Evolutionary conservation across 2,329 filamentous ascomycete species (phyloP), one percentile per base, ranked within the genome.

Genomic region (Trichoderma citrinoviride): DNA sequence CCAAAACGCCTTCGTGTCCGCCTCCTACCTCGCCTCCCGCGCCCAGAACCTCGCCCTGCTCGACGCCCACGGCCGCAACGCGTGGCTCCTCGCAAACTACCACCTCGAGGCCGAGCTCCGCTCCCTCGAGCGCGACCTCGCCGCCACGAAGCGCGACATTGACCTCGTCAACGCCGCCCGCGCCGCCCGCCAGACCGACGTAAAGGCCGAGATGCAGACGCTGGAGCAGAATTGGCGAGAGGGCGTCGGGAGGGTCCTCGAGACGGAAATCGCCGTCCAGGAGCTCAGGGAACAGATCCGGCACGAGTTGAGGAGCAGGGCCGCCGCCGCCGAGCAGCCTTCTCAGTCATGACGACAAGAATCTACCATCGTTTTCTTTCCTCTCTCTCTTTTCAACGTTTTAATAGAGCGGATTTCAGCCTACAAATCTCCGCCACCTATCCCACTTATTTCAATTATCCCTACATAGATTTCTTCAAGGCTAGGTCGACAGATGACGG

Each of bases 11-110:
- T 82, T 82, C 77, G 76, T 82, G 0, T 77, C 81, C 55, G 80
- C 78, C 47, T 74, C 80, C n/a, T 85, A 87, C 76, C 80, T 88
- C 14, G 69, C 74, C 14, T 72, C 77, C n/a, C 83, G 86, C 3
- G 75, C 79, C 41, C 71, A 81, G 37, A 82, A 86, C 76, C 85
- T 97, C 19, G 80, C 82, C 1, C 82, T 97, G n/a, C 85, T 97
- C 21, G 91, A 95, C 71, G 83, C 83, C 57, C 89, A 89, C 76
- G 95, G 94, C 70, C 92, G 92, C 78, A 97, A 97, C 76, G 90
- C 92, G 10, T 98, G 95, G 94, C 82, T 99, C 63, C 84, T 96
- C 8, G 87, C 87, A 6, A 99, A 99, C 77, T 86, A 89, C 71
- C 87, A 91, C 70, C 77, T 93, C 21, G 94, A 97, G 78, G 85